Evolutionary conservation across 768 basidiomycete species (phyloP), one percentile per base, ranked within the genome.

Genomic region (Termitomyces sp.): DNA sequence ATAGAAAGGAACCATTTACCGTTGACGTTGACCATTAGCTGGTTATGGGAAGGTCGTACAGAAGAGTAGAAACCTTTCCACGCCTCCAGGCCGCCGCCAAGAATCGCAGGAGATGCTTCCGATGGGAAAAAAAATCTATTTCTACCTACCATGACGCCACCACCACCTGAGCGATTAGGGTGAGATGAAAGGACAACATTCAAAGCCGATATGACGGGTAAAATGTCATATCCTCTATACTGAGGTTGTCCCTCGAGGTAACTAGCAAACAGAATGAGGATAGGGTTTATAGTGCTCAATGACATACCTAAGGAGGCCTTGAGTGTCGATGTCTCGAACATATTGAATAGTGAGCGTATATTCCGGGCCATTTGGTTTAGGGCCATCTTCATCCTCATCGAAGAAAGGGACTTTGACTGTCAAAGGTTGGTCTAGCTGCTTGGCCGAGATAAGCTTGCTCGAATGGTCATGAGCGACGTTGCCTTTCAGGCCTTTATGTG

Each of bases 41-140:
- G 78, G 11, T 77, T 75, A 60, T 81, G 78, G 1, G 76, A 65
- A 4, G 82, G 80, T 7, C 83, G 77, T 34, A 82, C 81, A 12
- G 82, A 84, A 0, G 81, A 80, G 64, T 80, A 84, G 59, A 80
- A 85, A 0, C 83, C 83, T 60, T 74, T 74, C 71, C 74, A 79
- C 0, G 81, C 81, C 60, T 83, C 77, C 6, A 82, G 67, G n/a
- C 78, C 78, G 7, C 77, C 77, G 6, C 78, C 78, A 34, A 83
- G 70, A 71, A 76, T 54, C 69, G 83, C 64, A 69, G 86, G 69
- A 72, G 81, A 65, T 9, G 67, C 66, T 14, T 65, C 59, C 3
- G 65, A 60, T 5, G 71, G 73, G 71, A 87, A 87, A 70, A 88
- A 89, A 66, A 82, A 88, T 12, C 82, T 77, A 57, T 85, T 84